These are phyloP conservation scores for Prunus armeniaca DNA, from an alignment of 306 rosid genomes.

Conservation along the genomic window DNA sequence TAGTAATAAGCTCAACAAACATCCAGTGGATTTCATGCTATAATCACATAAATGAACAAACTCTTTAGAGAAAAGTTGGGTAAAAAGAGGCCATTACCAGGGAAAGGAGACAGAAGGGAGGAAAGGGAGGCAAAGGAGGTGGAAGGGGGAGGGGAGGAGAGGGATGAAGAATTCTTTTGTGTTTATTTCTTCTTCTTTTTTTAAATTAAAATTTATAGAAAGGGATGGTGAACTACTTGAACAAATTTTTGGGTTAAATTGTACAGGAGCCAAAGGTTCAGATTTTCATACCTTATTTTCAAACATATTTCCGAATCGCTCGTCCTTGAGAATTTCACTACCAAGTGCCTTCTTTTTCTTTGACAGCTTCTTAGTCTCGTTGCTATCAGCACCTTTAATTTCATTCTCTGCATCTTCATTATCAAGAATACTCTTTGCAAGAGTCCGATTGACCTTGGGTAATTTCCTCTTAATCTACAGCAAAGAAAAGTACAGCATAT, in stretches of 20 bases:
- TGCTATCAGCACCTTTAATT: conserved; percentile 41
- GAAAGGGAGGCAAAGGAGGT: background rate
- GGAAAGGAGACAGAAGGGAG: too few species aligned
- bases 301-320: conserved; percentile 64
- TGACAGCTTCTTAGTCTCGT: conserved; percentile 53
- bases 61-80: background rate
- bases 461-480: conserved; percentile 70
- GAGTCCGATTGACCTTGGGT: conserved; percentile 71
- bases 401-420: conserved; percentile 58
- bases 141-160: background rate
- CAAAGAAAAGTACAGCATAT: conserved; percentile 7
- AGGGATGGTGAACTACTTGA: too few species aligned
- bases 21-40: background rate
- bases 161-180: too few species aligned
- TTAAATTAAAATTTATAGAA: background rate
- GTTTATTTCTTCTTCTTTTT: background rate
- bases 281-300: conserved; percentile 50
- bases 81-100: too few species aligned
- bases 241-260: background rate
- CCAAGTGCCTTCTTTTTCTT: conserved; percentile 68
- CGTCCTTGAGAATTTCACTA: conserved; percentile 64
- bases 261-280: background rate
- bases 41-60: background rate
- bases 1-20: background rate
- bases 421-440: conserved; percentile 64